Base-by-base conservation (phyloP, 768 basidiomycete genomes). In the Amanita polypyramis region DNA sequence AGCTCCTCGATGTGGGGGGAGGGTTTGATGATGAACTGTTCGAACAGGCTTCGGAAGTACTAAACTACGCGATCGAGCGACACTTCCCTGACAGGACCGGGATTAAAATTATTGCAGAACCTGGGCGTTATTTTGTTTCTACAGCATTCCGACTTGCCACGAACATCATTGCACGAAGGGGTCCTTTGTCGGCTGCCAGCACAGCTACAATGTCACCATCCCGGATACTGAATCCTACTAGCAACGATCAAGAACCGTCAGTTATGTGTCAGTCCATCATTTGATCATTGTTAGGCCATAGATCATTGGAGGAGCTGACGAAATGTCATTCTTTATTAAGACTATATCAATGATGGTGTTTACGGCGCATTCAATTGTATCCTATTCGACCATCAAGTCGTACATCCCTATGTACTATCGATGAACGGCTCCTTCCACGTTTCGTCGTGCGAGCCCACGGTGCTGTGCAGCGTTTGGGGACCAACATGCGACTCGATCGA, bases 291-390 rank as follows among this genome's bases (percentile, higher is more conserved):
- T 43, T 42, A 20, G 27, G 19, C 5, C 48, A 34, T n/a, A n/a
- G 49, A 42, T 11, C 48, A 30, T 25, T 42, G 41, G 36, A 41
- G 40, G 49, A 27, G 30, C 47, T 49, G 47, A 49, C 47, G 47
- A 39, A 10, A 41, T 27, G 38, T 43, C 46, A 47, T 48, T 51
- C 45, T 49, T 51, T 46, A 35, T 54, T 25, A 33, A 96, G 93
- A 97, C 72, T 98, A 98, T 72, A 92, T 98, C 77, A 98, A 97
- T 69, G 95, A 98, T 64, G 96, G 96, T 37, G 92, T 99, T 34
- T 99, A 99, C 64, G 93, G 95, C 43, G 81, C 91, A 17, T 93
- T 94, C 73, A 93, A 94, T 72, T 93, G 89, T 69, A 93, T 93
- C 66, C 73, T 98, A 60, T 98, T 97, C 66, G 96, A 98, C 67